Evolutionary conservation across 345 rosid species (phyloP).

Genomic region (Erysimum cheiranthoides): DNA sequence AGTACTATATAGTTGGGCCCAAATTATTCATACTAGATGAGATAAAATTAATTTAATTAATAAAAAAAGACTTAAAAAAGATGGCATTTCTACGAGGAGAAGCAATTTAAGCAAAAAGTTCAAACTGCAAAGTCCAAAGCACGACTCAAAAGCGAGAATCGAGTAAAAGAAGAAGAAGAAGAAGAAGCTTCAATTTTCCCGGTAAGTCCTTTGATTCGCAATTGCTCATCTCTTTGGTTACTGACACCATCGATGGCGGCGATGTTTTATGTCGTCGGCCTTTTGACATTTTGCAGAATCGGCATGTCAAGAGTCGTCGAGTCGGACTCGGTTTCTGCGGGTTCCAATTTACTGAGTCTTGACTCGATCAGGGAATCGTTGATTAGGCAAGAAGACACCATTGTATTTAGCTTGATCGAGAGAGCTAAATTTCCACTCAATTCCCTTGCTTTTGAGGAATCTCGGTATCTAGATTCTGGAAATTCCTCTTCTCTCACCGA

Average conservation of each 20-base stretch:
- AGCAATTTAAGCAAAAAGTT: neutral
- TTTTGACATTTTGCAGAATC: neutral
- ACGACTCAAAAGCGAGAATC: neutral
- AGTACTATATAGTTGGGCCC: no score
- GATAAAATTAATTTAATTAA: no score
- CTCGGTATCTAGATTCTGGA: conserved; percentile 49
- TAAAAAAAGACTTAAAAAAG: neutral
- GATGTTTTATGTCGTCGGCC: neutral
- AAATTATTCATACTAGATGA: no score
- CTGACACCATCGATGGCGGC: neutral
- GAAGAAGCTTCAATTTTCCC: conserved; percentile 10
- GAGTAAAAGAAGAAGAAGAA: conserved; percentile 14
- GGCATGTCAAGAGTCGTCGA: conserved; percentile 42
- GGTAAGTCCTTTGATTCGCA: conserved; percentile 14
- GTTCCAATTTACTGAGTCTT: conserved; percentile 49
- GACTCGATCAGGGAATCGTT: conserved; percentile 66
- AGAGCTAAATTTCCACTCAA: conserved; percentile 74
- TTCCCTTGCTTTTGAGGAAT: conserved; percentile 46
- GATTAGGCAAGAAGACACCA: conserved; percentile 83
- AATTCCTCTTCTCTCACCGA: conserved; percentile 58
- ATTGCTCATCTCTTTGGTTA: neutral
- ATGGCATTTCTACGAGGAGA: neutral
- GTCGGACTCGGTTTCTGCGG: conserved; percentile 22
- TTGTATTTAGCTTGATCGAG: conserved; percentile 76
- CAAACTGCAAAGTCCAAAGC: neutral